These are phyloP conservation scores for Botrytis aclada DNA, from an alignment of 2,329 filamentous ascomycete species.

Conservation along the genomic window DNA sequence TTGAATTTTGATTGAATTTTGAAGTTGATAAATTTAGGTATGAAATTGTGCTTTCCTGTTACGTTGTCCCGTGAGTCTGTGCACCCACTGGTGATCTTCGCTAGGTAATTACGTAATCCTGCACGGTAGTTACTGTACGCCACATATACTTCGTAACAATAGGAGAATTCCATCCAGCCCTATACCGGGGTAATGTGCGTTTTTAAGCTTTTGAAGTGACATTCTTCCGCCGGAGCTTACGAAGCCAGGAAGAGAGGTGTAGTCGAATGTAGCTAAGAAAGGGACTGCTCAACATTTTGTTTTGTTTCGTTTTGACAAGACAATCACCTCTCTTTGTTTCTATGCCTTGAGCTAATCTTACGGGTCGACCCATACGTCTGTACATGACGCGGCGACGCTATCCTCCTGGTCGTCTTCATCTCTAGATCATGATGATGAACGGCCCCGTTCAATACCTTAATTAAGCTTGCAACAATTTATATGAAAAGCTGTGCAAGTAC, in stretches of 20 bases:
- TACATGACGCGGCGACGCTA: neutral
- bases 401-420: neutral
- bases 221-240: neutral
- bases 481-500: neutral
- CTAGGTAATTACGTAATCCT: neutral
- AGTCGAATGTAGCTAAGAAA: neutral
- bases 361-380: neutral
- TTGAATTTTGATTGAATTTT: too few relatives aligned
- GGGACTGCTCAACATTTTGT: neutral
- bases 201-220: neutral
- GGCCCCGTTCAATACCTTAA: neutral
- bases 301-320: neutral
- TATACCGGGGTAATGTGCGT: neutral
- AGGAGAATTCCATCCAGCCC: neutral
- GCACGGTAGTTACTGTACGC: neutral
- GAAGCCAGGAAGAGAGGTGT: neutral
- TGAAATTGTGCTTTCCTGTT: too few relatives aligned
- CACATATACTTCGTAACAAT: neutral
- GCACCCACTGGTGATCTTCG: too few relatives aligned
- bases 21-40: too few relatives aligned
- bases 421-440: neutral
- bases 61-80: too few relatives aligned
- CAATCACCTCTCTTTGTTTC: neutral
- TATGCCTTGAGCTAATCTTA: neutral
- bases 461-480: neutral